Evolutionary conservation across 2,329 filamentous ascomycete species (phyloP).

Genomic region (Cytospora piceicola): DNA sequence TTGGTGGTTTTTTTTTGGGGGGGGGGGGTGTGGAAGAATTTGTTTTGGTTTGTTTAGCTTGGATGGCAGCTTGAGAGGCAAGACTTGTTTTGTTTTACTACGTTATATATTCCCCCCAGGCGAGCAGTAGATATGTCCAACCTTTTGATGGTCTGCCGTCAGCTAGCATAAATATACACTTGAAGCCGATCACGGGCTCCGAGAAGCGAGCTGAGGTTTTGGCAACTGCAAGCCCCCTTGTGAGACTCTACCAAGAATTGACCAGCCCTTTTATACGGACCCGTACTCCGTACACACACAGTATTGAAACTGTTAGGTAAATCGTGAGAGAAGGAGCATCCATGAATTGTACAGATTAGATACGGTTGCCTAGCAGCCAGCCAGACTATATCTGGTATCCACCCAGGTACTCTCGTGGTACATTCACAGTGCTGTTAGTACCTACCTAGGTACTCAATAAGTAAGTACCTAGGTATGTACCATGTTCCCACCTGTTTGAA

Average conservation of each 20-base stretch:
- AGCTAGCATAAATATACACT: background rate
- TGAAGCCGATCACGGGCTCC: background rate
- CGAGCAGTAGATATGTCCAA: background rate
- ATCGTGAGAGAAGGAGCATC: no score
- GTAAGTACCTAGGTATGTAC: background rate
- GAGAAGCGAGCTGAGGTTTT: background rate
- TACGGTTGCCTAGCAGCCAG: background rate
- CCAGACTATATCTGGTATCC: background rate
- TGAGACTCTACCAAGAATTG: background rate
- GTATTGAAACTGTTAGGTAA: no score
- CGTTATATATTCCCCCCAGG: background rate
- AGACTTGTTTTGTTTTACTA: background rate
- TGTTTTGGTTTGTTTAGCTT: conserved; percentile 11
- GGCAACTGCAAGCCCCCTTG: background rate
- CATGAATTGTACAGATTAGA: no score
- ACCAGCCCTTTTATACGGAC: no score
- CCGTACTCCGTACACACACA: conserved; percentile 31
- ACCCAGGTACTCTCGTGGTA: background rate
- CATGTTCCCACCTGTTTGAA: background rate
- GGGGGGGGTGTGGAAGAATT: no score
- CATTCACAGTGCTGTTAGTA: background rate
- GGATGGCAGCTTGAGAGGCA: conserved; percentile 12
- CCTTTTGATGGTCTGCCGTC: background rate
- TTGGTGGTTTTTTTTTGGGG: no score
- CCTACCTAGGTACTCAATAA: no score